Conservation (phyloP, 148 eudicot genomes). For the Agrostemma githago region DNA sequence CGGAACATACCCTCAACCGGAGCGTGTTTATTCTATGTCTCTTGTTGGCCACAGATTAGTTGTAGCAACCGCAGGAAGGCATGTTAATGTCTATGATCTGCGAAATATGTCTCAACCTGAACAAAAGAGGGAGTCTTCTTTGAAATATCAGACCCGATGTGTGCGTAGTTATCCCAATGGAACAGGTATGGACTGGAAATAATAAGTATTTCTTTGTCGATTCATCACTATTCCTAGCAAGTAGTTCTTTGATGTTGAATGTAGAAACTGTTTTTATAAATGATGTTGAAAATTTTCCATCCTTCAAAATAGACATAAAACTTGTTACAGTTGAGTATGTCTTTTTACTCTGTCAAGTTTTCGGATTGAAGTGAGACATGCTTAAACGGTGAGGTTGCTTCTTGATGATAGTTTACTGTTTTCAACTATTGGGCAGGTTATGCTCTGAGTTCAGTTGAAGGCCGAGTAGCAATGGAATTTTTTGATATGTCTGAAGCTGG, state of each 20-base stretch:
- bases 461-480: constrained; percentile 96
- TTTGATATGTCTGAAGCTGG: constrained; percentile 92
- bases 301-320: not conserved
- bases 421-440: constrained; percentile 55
- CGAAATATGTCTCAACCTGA: constrained; percentile 97
- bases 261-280: not conserved
- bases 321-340: not conserved
- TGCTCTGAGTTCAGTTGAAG: constrained; percentile 97
- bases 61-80: constrained; percentile 91
- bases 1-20: constrained; percentile 93
- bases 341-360: not conserved
- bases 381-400: not conserved
- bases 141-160: constrained; percentile 94
- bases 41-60: constrained; percentile 82
- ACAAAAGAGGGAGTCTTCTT: constrained; percentile 86
- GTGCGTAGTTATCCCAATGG: constrained; percentile 96
- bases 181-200: constrained; percentile 43
- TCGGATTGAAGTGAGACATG: not conserved
- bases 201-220: not conserved
- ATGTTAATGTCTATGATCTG: constrained; percentile 91
- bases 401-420: not conserved
- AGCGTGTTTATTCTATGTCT: constrained; percentile 89
- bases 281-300: not conserved
- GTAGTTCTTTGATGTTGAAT: not conserved
- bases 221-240: not conserved